Evolutionary conservation across 768 basidiomycete species (phyloP).

Genomic region (Kwoniella sp.): DNA sequence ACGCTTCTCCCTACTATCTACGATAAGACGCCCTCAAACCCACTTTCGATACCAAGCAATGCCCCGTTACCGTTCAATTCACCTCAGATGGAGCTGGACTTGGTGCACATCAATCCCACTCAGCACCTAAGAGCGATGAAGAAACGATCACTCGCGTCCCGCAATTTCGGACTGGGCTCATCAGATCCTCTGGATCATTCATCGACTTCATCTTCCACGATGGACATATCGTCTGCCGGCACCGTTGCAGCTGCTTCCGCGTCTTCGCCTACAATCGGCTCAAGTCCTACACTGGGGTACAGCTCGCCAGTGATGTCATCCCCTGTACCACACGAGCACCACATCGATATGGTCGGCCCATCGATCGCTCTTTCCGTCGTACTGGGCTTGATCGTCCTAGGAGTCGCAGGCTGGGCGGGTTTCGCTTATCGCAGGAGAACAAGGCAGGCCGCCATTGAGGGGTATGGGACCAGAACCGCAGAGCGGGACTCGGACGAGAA

Average conservation of each 20-base stretch:
- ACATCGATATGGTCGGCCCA: constrained; percentile 21
- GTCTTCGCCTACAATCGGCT: constrained; percentile 17
- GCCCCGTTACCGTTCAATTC: constrained; percentile 14
- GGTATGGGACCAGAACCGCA: neutral
- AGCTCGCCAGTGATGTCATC: constrained; percentile 21
- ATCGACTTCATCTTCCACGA: neutral
- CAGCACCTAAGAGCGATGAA: constrained; percentile 29
- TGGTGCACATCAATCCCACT: constrained; percentile 24
- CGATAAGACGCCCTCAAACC: constrained; percentile 24
- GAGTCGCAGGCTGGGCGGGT: constrained; percentile 34
- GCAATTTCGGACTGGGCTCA: constrained; percentile 15
- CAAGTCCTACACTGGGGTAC: constrained; percentile 22
- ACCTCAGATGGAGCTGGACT: constrained; percentile 22
- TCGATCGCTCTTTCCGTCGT: constrained; percentile 34
- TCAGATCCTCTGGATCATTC: constrained; percentile 7
- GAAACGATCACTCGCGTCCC: constrained; percentile 17
- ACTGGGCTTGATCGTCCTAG: constrained; percentile 30
- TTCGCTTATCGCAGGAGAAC: constrained; percentile 20
- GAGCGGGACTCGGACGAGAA: constrained; percentile 17
- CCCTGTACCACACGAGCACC: neutral
- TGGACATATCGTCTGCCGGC: neutral
- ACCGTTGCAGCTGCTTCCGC: neutral
- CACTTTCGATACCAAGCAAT: constrained; percentile 12
- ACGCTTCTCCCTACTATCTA: constrained; percentile 29
- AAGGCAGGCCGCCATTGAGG: constrained; percentile 4